Evolutionary conservation across 345 rosid species (phyloP).

Genomic region (Angophora floribunda): DNA sequence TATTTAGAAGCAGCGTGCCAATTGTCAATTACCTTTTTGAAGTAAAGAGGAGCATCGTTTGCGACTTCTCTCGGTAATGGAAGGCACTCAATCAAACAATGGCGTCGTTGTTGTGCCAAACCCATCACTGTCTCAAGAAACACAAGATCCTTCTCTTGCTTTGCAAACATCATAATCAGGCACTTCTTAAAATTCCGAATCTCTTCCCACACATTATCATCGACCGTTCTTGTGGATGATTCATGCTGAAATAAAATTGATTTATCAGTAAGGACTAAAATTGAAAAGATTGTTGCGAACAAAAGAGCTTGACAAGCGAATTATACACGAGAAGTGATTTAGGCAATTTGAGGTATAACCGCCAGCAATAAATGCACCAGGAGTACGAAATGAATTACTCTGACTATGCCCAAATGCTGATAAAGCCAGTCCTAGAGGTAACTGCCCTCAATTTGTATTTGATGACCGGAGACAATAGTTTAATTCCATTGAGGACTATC

Average conservation of each 20-base stretch:
- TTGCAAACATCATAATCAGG: constrained; percentile 80
- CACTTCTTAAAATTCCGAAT: constrained; percentile 91
- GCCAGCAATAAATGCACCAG: not conserved
- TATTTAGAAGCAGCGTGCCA: not conserved
- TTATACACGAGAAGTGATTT: not conserved
- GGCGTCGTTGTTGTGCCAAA: constrained; percentile 71
- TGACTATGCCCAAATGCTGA: not conserved
- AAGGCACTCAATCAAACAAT: constrained; percentile 81
- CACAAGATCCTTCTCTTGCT: constrained; percentile 72
- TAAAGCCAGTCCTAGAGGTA: not conserved
- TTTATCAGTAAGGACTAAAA: not conserved
- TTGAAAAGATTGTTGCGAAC: not conserved
- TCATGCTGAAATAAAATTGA: constrained; percentile 44
- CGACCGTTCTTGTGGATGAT: constrained; percentile 61
- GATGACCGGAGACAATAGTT: not conserved
- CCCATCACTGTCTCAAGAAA: constrained; percentile 89
- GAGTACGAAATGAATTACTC: not conserved
- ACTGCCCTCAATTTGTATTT: not conserved
- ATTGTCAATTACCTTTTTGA: constrained; percentile 51
- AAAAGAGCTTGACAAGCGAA: not conserved
- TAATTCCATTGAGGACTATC: not conserved
- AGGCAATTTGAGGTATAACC: not conserved
- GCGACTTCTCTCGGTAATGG: constrained; percentile 72
- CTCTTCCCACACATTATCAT: constrained; percentile 80
- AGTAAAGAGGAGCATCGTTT: constrained; percentile 70